Conservation (phyloP, 345 rosid species). For the Arabis hirsuta region DNA sequence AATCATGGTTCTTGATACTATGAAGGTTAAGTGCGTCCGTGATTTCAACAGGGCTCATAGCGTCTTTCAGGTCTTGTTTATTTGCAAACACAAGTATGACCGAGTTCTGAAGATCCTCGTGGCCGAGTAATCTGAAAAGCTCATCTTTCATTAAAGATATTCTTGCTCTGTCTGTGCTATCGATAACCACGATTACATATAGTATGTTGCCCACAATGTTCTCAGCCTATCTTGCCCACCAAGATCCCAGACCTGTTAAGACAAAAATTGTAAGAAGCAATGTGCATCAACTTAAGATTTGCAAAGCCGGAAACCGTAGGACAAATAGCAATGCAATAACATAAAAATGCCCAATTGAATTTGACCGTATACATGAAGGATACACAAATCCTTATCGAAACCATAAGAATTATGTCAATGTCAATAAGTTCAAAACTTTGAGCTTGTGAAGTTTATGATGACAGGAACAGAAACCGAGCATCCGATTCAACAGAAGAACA, state of each 20-base stretch:
- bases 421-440: neutral
- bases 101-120: constrained; percentile 70
- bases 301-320: neutral
- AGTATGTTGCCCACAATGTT: constrained; percentile 96
- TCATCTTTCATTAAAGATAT: constrained; percentile 86
- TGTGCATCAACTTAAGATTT: neutral
- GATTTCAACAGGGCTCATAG: constrained; percentile 87
- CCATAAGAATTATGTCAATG: neutral
- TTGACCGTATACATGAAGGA: neutral
- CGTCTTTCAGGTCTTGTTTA: constrained; percentile 91
- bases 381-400: neutral
- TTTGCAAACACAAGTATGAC: constrained; percentile 86
- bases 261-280: constrained; percentile 10
- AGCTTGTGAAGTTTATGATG: neutral
- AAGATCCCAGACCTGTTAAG: constrained; percentile 80
- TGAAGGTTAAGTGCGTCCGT: constrained; percentile 88
- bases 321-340: neutral
- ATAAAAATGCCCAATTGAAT: no score
- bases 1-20: constrained; percentile 87
- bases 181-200: constrained; percentile 77
- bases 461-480: neutral
- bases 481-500: neutral
- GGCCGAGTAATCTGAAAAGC: constrained; percentile 73
- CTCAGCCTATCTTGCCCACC: constrained; percentile 94
- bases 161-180: constrained; percentile 89